Percentiles rank a stretch among this genome's conserved stretches.
Evolutionary conservation across 2,329 filamentous ascomycete species (phyloP).

Genomic region (Hypocrella siamensis): DNA sequence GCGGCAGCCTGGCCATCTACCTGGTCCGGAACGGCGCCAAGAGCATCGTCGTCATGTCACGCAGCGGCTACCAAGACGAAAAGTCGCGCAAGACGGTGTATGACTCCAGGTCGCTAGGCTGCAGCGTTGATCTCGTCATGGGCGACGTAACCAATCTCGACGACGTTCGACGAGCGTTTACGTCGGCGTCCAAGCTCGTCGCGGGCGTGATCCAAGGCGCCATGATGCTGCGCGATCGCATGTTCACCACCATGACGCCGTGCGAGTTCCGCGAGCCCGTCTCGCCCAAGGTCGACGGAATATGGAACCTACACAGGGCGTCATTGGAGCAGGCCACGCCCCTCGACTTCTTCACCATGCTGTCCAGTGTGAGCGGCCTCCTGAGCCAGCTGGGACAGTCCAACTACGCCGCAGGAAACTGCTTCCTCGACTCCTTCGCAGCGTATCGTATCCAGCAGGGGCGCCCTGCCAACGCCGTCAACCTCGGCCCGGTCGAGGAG

Average conservation of each 20-base stretch:
- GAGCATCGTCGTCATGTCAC: conserved; percentile 9
- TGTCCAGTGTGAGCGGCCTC: conserved; percentile 18
- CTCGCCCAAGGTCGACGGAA: conserved; percentile 17
- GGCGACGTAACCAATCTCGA: conserved; percentile 3
- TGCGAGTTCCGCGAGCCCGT: conserved; percentile 12
- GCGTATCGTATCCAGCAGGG: conserved; percentile 9
- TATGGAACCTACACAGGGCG: conserved; percentile 19
- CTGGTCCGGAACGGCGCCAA: background rate
- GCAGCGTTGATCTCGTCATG: conserved; percentile 7
- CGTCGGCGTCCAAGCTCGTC: conserved; percentile 8
- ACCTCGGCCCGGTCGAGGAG: conserved; percentile 1
- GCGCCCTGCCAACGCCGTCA: background rate
- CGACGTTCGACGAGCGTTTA: conserved; percentile 3
- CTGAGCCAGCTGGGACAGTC: conserved; percentile 20
- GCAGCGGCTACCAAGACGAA: conserved; percentile 1
- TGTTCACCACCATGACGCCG: conserved; percentile 17
- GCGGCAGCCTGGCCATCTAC: background rate
- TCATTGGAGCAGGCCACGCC: background rate
- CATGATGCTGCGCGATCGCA: conserved; percentile 14
- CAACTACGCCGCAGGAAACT: conserved; percentile 25
- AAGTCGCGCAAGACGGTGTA: conserved; percentile 4
- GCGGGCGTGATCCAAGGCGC: conserved; percentile 19
- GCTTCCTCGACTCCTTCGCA: conserved; percentile 21
- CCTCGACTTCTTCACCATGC: conserved; percentile 22
- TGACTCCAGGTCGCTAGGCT: conserved; percentile 8